A percentile compares a stretch with the other conserved stretches of the same genome.
Conservation (phyloP, 441 rosid species). For the Pelargonium myrrhifolium region DNA sequence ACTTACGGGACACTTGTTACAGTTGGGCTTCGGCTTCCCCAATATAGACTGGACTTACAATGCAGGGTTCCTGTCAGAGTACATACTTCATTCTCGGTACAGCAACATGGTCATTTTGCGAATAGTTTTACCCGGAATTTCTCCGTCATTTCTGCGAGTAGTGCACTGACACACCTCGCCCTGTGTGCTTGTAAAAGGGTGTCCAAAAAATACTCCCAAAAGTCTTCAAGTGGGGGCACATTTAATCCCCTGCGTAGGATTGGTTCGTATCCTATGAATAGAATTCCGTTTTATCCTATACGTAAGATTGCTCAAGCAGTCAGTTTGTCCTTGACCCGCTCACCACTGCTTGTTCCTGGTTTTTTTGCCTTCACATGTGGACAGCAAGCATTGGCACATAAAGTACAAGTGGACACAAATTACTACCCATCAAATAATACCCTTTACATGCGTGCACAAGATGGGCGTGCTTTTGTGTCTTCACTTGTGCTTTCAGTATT, state of each 20-base stretch:
- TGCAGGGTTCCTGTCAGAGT: conserved; percentile 34
- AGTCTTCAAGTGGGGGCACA: conserved; percentile 22
- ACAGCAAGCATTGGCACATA: conserved; percentile 60
- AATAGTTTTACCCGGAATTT: conserved; percentile 32
- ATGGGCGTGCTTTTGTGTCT: conserved; percentile 62
- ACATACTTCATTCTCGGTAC: conserved; percentile 21
- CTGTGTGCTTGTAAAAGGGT: conserved; percentile 67
- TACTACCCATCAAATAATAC: conserved; percentile 45
- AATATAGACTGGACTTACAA: conserved; percentile 30
- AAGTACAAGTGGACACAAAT: conserved; percentile 35
- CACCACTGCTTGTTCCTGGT: conserved; percentile 59
- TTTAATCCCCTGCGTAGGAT: conserved; percentile 3
- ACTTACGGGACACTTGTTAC: conserved; percentile 36
- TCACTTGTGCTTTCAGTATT: conserved; percentile 40
- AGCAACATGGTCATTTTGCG: conserved; percentile 27
- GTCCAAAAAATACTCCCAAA: conserved; percentile 30
- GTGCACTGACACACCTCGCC: conserved; percentile 40
- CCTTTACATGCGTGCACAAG: conserved; percentile 63
- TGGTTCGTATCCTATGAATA: conserved; percentile 25
- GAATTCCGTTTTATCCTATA: conserved; percentile 25
- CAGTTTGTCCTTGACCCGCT: conserved; percentile 70
- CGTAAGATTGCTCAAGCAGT: conserved; percentile 77
- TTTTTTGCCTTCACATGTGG: conserved; percentile 53
- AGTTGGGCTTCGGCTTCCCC: conserved; percentile 37
- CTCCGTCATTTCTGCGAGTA: conserved; percentile 33